Evolutionary conservation across 1,284 basidiomycete genomes (phyloP), one percentile per base, ranked within the genome.

Genomic region (Tilletia indica): DNA sequence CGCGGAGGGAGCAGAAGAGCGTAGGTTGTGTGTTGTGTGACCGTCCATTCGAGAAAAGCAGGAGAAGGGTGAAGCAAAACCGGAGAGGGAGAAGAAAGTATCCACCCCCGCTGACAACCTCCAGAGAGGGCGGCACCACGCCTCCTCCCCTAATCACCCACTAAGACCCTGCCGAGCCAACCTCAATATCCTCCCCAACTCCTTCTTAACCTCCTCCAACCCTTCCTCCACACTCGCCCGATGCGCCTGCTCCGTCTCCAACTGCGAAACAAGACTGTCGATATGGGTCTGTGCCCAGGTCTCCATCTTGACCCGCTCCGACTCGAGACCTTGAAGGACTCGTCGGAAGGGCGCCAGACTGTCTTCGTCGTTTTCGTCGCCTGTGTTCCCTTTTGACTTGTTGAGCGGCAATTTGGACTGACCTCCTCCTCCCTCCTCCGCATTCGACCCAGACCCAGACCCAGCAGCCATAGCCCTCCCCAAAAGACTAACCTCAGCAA

Each of bases 101-200:
- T 31, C 25, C 25, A 31, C 25, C 25, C 25, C 25, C n/a, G n/a
- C 2, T 31, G 25, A 31, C 2, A 31, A 0, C 25, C 2, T 31
- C 25, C 25, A 31, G 25, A 31, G 25, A 45, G 6, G 6, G 12
- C 42, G 6, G 5, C 42, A 45, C 42, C 12, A 12, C 42, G 42
- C 42, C 42, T 12, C 42, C 42, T 45, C 42, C 42, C 42, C 42
- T 45, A 5, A 45, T 8, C 42, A 8, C 1, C 42, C 42, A 9
- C 42, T 14, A 31, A 31, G 25, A 31, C 42, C 42, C 42, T 9
- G 14, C 56, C 68, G 3, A n/a, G 56, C 56, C 58, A 69, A n/a
- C 39, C 68, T 45, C 56, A 69, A 16, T 19, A 69, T 69, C 58
- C 68, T 61, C 21, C 21, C n/a, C 38, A 69, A 25, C 42, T 69